phyloP scores from a whole-genome alignment of 1,284 basidiomycete species.

The Mrakiaceae sp. region DNA sequence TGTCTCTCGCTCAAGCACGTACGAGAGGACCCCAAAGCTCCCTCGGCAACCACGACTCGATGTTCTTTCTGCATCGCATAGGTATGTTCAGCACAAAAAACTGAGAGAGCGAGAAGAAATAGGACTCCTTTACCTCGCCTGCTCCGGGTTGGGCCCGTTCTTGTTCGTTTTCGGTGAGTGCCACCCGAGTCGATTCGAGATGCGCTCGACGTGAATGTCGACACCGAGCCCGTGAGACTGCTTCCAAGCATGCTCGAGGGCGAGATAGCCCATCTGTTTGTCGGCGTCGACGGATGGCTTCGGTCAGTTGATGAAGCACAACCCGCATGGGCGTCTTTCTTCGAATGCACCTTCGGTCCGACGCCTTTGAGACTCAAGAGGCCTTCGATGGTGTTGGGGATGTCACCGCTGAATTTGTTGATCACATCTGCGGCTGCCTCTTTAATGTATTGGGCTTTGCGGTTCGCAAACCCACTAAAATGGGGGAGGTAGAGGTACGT shows the following conservation, averaged over 20 bases:
- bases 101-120: not conserved
- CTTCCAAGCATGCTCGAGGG: slow-evolving; percentile 4
- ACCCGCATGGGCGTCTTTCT: too few relatives aligned
- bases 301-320: too few relatives aligned
- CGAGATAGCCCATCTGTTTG: slow-evolving; percentile 4
- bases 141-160: not conserved
- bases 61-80: slow-evolving; percentile 1
- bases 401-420: slow-evolving; percentile 1
- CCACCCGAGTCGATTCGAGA: slow-evolving; percentile 13
- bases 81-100: not conserved
- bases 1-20: too few relatives aligned
- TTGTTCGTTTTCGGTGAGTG: slow-evolving; percentile 5
- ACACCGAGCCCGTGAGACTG: not conserved
- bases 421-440: slow-evolving; percentile 1
- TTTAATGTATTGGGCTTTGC: slow-evolving; percentile 13
- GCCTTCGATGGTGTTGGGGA: slow-evolving; percentile 8
- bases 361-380: slow-evolving; percentile 10
- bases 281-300: too few relatives aligned
- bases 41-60: slow-evolving; percentile 10
- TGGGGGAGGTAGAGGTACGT: not conserved
- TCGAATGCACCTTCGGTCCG: slow-evolving; percentile 5
- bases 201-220: slow-evolving; percentile 13
- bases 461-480: slow-evolving; percentile 8
- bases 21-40: slow-evolving; percentile 1
- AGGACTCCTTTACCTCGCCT: not conserved